These are phyloP conservation scores for Clitocybe nebularis DNA, from an alignment of 1,284 basidiomycete genomes.

Conservation along the genomic window DNA sequence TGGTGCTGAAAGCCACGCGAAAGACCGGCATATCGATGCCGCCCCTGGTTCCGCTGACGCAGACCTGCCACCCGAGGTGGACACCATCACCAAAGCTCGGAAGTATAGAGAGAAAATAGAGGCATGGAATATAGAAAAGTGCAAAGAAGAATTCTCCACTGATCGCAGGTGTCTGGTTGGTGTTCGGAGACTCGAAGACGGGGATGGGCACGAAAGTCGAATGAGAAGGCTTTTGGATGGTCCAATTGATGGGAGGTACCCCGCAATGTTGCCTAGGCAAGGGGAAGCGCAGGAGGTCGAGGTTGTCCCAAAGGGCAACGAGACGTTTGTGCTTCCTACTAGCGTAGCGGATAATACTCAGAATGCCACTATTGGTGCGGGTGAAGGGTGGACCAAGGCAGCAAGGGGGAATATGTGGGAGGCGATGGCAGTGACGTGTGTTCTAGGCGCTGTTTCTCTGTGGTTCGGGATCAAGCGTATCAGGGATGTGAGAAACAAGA, in stretches of 20 bases:
- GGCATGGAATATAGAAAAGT: constrained; percentile 20
- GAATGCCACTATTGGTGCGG: not conserved
- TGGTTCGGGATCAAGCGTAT: constrained; percentile 24
- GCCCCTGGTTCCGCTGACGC: constrained; percentile 13
- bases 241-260: constrained; percentile 16
- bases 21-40: constrained; percentile 25
- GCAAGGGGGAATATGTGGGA: constrained; percentile 12
- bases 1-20: constrained; percentile 18
- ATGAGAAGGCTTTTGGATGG: constrained; percentile 37
- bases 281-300: constrained; percentile 11
- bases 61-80: constrained; percentile 39
- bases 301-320: constrained; percentile 8
- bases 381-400: constrained; percentile 9
- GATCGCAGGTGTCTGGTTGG: constrained; percentile 60
- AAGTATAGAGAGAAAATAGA: constrained; percentile 18
- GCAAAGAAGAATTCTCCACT: constrained; percentile 17
- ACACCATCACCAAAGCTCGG: constrained; percentile 35
- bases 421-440: constrained; percentile 12
- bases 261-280: constrained; percentile 7
- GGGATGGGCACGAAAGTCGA: constrained; percentile 31
- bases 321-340: constrained; percentile 4
- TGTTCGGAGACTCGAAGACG: constrained; percentile 46
- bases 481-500: constrained; percentile 10
- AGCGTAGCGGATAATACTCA: constrained; percentile 2
- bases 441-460: constrained; percentile 21